Percentiles rank a stretch among this genome's conserved stretches.
Evolutionary conservation across 257 asterid genomes (phyloP).

Genomic region (Solanum neorickii): DNA sequence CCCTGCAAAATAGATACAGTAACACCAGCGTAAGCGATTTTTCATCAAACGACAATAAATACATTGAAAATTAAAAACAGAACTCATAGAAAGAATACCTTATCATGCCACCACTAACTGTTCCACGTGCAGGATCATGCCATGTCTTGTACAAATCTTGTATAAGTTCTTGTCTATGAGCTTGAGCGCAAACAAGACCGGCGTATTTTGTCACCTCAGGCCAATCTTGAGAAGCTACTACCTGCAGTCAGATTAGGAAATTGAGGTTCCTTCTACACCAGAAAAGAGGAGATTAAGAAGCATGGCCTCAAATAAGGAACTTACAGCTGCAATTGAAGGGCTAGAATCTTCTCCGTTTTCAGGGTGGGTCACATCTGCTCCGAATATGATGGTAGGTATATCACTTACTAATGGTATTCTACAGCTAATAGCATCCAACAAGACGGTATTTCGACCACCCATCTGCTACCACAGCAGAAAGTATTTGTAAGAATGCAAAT

Average conservation of each 20-base stretch:
- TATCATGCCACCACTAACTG: constrained; percentile 98
- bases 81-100: constrained; percentile 25
- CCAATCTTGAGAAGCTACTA: constrained; percentile 99
- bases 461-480: constrained; percentile 35
- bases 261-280: background rate
- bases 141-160: constrained; percentile 96
- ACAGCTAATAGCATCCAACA: constrained; percentile 85
- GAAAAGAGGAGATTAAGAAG: background rate
- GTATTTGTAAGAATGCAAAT: background rate
- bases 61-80: background rate
- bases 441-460: constrained; percentile 96
- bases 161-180: constrained; percentile 93
- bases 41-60: background rate
- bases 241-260: constrained; percentile 30
- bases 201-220: constrained; percentile 99
- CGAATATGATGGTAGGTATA: constrained; percentile 93
- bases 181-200: constrained; percentile 95
- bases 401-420: constrained; percentile 93
- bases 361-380: constrained; percentile 98
- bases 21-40: background rate
- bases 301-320: background rate
- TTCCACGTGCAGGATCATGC: constrained; percentile 94
- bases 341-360: constrained; percentile 99
- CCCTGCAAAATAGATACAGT: constrained; percentile 40
- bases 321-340: constrained; percentile 98